Evolutionary conservation across 2,329 filamentous ascomycete genomes (phyloP).

Genomic region (Talaromyces pinophilus): DNA sequence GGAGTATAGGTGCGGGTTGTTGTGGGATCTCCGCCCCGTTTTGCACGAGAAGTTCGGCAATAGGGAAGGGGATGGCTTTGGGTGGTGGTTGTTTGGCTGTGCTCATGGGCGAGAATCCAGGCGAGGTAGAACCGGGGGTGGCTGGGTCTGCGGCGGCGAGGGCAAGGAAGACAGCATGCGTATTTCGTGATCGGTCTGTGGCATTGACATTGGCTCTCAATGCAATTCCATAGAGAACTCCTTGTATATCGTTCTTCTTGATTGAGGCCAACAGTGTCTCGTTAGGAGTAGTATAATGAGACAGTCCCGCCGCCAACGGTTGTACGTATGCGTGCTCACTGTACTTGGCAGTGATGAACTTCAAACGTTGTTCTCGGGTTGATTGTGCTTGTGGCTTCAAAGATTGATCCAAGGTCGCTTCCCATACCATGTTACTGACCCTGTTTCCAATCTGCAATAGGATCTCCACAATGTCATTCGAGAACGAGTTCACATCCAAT

Average conservation of each 20-base stretch:
- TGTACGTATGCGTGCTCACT: slow-evolving; percentile 80
- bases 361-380: slow-evolving; percentile 84
- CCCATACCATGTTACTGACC: slow-evolving; percentile 96
- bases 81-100: slow-evolving; percentile 39
- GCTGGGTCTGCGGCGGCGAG: slow-evolving; percentile 91
- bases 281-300: slow-evolving; percentile 75
- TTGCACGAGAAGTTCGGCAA: slow-evolving; percentile 88
- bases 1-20: slow-evolving; percentile 74
- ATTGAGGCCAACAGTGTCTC: slow-evolving; percentile 89
- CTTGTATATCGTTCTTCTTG: slow-evolving; percentile 93
- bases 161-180: slow-evolving; percentile 86
- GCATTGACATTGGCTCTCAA: slow-evolving; percentile 84
- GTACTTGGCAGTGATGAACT: slow-evolving; percentile 94
- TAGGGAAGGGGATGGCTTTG: slow-evolving; percentile 69
- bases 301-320: slow-evolving; percentile 68
- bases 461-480: slow-evolving; percentile 92
- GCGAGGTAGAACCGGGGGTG: slow-evolving; percentile 56
- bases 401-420: slow-evolving; percentile 74
- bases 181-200: slow-evolving; percentile 80
- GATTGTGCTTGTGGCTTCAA: slow-evolving; percentile 75
- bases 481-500: slow-evolving; percentile 93
- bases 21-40: slow-evolving; percentile 88
- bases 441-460: slow-evolving; percentile 89
- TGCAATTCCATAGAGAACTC: slow-evolving; percentile 86
- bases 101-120: slow-evolving; percentile 28